Evolutionary conservation across 2,329 filamentous ascomycete species (phyloP), one percentile per base, ranked within the genome.

Genomic region (Zopfia rhizophila): DNA sequence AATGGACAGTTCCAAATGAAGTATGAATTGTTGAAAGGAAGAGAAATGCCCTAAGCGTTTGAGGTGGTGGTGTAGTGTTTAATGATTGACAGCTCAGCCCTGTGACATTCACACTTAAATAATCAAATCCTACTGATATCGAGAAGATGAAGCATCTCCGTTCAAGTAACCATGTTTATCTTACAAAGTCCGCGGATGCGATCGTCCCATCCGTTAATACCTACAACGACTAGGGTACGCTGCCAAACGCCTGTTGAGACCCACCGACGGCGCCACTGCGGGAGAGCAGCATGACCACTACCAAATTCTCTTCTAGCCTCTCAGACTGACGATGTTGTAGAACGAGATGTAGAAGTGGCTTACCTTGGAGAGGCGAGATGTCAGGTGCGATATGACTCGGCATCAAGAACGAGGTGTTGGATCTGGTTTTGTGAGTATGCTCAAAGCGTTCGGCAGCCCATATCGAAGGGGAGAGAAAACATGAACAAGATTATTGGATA

Each of bases 111-210:
- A 17, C 6, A 35, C 28, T 16, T 30, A 32, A 39, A 38, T 48
- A 44, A 44, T 44, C 32, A 27, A 8, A 7, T 18, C 11, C 12
- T 5, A 10, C 43, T 50, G 36, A 53, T 27, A 33, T 40, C 39
- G 30, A 27, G 12, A 1, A 17, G 32, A 18, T 32, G 6, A 18
- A 36, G 36, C 38, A 49, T 55, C 54, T 55, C 51, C 54, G 51
- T 48, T 36, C 21, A 50, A 39, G 38, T 43, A 36, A 29, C 35
- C 31, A 42, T 18, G 18, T 14, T 10, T 22, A 24, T 29, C 23
- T 12, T 17, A 42, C 24, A 27, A 56, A 45, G 28, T 56, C 56
- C 53, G 53, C 51, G 56, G 53, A 43, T 36, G 37, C 36, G 42
- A 47, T 52, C 39, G 21, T 24, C 44, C 37, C 39, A 41, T 42